These are phyloP conservation scores for Clitopilus hobsonii DNA, from an alignment of 768 basidiomycete genomes.

Conservation along the genomic window DNA sequence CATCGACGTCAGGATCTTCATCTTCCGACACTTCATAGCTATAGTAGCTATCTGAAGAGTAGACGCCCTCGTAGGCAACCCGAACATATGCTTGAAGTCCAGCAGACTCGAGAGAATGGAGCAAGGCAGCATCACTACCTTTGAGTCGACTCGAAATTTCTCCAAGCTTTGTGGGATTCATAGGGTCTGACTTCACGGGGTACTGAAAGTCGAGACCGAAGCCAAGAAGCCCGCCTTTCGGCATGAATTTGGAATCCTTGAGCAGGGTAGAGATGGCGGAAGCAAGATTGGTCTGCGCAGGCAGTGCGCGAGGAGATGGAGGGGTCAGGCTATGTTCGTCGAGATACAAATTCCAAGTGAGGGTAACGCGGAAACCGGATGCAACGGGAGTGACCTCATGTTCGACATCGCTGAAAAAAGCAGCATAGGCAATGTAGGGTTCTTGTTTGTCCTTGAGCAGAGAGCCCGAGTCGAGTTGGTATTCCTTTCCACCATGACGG, in stretches of 20 bases:
- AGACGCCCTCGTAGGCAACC: too few species aligned
- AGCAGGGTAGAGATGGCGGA: conserved; percentile 17
- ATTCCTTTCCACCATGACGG: conserved; percentile 25
- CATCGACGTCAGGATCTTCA: background rate
- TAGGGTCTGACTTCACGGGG: conserved; percentile 15
- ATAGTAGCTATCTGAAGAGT: too few species aligned
- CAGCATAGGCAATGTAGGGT: conserved; percentile 23
- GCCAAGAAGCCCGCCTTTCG: conserved; percentile 32
- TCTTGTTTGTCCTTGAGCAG: background rate
- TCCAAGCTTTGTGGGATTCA: background rate
- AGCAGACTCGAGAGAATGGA: conserved; percentile 13
- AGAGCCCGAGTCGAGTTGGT: conserved; percentile 30
- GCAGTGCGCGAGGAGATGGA: background rate
- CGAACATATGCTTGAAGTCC: conserved; percentile 14
- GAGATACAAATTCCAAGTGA: conserved; percentile 40
- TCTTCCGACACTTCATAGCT: background rate
- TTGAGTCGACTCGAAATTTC: conserved; percentile 16
- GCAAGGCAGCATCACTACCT: conserved; percentile 22
- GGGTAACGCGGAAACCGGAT: conserved; percentile 36
- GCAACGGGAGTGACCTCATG: conserved; percentile 39
- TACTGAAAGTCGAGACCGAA: conserved; percentile 36
- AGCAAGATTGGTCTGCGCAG: background rate
- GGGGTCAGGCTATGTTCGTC: background rate
- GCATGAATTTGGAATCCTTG: conserved; percentile 26
- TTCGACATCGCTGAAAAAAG: conserved; percentile 41